These are phyloP conservation scores for Colletotrichum musae DNA, from an alignment of 2,329 filamentous ascomycete genomes.

Conservation along the genomic window DNA sequence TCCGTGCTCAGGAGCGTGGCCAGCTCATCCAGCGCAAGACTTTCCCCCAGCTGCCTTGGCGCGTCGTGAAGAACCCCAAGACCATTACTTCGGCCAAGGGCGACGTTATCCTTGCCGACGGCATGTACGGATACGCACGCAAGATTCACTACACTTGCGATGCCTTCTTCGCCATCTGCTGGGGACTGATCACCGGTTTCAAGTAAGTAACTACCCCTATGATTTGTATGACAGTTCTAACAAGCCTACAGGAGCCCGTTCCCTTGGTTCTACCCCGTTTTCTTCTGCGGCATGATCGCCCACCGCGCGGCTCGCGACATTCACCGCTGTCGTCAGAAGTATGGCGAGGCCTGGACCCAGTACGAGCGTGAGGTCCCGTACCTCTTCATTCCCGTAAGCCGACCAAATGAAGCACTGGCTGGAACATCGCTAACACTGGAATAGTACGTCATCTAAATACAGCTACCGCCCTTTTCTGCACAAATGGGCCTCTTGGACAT, in stretches of 20 bases:
- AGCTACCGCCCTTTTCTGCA: background rate
- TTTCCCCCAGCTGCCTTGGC: constrained; percentile 94
- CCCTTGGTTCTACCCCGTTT: constrained; percentile 90
- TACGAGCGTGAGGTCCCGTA: constrained; percentile 87
- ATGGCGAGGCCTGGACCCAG: constrained; percentile 85
- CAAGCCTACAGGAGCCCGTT: constrained; percentile 72
- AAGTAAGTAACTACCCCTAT: constrained; percentile 45
- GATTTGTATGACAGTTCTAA: background rate
- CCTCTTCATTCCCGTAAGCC: constrained; percentile 75
- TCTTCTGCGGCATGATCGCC: constrained; percentile 85
- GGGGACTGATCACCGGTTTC: constrained; percentile 88
- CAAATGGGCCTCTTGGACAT: background rate
- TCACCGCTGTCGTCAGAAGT: constrained; percentile 81
- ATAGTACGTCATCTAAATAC: constrained; percentile 14
- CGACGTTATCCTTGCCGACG: constrained; percentile 84
- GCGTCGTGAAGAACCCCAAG: constrained; percentile 84
- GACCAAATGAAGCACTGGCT: background rate
- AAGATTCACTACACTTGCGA: constrained; percentile 81
- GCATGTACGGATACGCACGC: constrained; percentile 75
- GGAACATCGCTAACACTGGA: background rate
- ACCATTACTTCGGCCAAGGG: constrained; percentile 81
- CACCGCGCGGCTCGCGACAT: constrained; percentile 85
- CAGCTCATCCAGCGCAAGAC: constrained; percentile 79
- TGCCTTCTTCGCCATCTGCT: constrained; percentile 81
- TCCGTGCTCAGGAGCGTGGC: constrained; percentile 84